Percentiles rank a stretch among this genome's conserved stretches.
phyloP scores from a whole-genome alignment of 2,329 filamentous ascomycete species.

The Tolypocladium sp. region DNA sequence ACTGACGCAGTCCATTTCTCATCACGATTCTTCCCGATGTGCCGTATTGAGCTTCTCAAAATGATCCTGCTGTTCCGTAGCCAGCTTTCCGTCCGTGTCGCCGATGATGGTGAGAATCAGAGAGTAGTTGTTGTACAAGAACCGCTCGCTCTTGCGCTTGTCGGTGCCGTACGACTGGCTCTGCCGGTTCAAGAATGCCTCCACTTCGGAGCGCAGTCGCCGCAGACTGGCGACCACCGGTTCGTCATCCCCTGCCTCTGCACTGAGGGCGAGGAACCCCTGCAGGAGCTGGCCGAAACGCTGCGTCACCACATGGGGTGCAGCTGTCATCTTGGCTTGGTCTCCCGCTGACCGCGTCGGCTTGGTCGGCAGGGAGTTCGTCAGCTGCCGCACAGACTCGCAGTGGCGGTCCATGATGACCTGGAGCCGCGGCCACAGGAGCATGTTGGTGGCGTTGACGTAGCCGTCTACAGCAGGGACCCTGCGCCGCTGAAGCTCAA shows the following conservation, averaged over 20 bases:
- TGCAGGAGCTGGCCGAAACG: constrained; percentile 91
- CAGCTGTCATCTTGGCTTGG: constrained; percentile 57
- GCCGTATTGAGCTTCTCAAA: constrained; percentile 59
- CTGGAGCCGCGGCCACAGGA: constrained; percentile 93
- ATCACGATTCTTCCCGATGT: constrained; percentile 36
- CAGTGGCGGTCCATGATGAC: constrained; percentile 88
- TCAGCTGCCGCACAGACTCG: constrained; percentile 67
- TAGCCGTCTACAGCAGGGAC: constrained; percentile 85
- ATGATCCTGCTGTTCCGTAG: constrained; percentile 64
- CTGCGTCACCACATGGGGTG: constrained; percentile 86
- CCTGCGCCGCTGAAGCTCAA: constrained; percentile 85
- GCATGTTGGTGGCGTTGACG: constrained; percentile 91
- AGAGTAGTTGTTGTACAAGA: constrained; percentile 93
- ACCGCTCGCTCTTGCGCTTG: constrained; percentile 71
- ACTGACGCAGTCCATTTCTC: not conserved
- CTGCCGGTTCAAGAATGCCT: constrained; percentile 70
- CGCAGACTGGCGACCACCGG: constrained; percentile 75
- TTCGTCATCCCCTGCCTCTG: constrained; percentile 90
- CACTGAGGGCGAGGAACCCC: constrained; percentile 71
- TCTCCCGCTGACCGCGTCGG: constrained; percentile 35
- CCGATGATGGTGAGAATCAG: constrained; percentile 88
- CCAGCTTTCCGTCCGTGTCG: constrained; percentile 63
- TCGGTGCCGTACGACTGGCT: constrained; percentile 67
- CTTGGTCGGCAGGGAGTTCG: constrained; percentile 39
- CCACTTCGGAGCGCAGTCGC: constrained; percentile 71